Conservation (phyloP, 352 stramenopile species). For the Globisporangium nodosum region DNA sequence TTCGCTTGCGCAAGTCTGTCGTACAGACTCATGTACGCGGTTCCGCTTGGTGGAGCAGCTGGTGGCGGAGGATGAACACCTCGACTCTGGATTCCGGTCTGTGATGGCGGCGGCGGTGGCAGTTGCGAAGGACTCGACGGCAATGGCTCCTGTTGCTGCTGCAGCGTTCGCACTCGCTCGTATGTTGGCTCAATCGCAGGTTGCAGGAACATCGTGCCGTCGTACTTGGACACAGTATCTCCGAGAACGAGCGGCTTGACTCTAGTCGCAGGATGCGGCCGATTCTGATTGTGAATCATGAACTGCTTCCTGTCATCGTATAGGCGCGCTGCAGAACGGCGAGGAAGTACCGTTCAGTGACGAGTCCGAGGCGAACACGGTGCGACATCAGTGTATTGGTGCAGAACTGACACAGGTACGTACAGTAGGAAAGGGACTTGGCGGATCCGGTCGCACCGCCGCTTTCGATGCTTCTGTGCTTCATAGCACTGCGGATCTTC, state of each 20-base stretch:
- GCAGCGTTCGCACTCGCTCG: constrained; percentile 23
- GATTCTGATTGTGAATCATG: constrained; percentile 45
- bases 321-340: constrained; percentile 37
- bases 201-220: constrained; percentile 52
- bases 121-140: constrained; percentile 2
- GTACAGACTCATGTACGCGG: constrained; percentile 60
- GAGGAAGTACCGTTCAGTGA: neutral
- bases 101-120: neutral
- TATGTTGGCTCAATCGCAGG: constrained; percentile 31
- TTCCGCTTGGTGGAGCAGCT: constrained; percentile 1
- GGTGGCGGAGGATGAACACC: neutral
- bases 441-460: constrained; percentile 9
- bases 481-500: constrained; percentile 49
- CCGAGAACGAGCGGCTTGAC: constrained; percentile 31
- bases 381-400: neutral
- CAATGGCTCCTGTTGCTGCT: constrained; percentile 14
- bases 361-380: neutral
- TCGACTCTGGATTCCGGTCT: neutral
- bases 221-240: constrained; percentile 36
- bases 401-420: neutral
- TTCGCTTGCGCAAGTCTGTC: constrained; percentile 56
- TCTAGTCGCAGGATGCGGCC: constrained; percentile 30
- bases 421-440: constrained; percentile 77
- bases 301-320: constrained; percentile 83
- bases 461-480: constrained; percentile 32